Conservation (phyloP, 1,139 yeast species). For the Kazachstania sp. region DNA sequence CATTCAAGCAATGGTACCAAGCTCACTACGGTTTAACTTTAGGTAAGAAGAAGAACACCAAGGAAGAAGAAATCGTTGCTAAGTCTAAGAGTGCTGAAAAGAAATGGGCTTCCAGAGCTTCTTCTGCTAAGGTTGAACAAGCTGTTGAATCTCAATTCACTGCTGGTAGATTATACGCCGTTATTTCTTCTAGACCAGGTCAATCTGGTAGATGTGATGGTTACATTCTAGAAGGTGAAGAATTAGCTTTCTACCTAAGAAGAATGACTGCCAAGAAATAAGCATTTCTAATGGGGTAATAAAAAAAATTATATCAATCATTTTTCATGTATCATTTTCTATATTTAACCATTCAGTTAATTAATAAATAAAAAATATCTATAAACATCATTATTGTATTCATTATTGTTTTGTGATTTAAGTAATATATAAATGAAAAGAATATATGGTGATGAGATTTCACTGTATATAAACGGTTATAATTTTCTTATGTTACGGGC, state of each 20-base stretch:
- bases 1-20: constrained; percentile 99
- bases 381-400: background rate
- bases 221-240: constrained; percentile 99
- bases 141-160: constrained; percentile 94
- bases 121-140: constrained; percentile 73
- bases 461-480: too few relatives aligned
- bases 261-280: constrained; percentile 99
- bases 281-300: constrained; percentile 23
- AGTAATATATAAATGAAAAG: too few relatives aligned
- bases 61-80: constrained; percentile 48
- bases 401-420: background rate
- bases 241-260: constrained; percentile 99
- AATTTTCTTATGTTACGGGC: too few relatives aligned
- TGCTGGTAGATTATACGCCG: constrained; percentile 98
- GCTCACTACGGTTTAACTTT: constrained; percentile 91
- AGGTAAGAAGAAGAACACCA: constrained; percentile 56
- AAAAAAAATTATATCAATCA: constrained; percentile 2
- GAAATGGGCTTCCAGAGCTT: constrained; percentile 88
- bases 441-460: too few relatives aligned
- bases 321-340: constrained; percentile 11
- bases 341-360: constrained; percentile 5
- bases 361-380: constrained; percentile 4
- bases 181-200: constrained; percentile 99
- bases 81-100: constrained; percentile 80
- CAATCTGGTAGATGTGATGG: constrained; percentile 99